phyloP scores from a whole-genome alignment of 176 grass and related monocot species.

The Musa schizocarpa region DNA sequence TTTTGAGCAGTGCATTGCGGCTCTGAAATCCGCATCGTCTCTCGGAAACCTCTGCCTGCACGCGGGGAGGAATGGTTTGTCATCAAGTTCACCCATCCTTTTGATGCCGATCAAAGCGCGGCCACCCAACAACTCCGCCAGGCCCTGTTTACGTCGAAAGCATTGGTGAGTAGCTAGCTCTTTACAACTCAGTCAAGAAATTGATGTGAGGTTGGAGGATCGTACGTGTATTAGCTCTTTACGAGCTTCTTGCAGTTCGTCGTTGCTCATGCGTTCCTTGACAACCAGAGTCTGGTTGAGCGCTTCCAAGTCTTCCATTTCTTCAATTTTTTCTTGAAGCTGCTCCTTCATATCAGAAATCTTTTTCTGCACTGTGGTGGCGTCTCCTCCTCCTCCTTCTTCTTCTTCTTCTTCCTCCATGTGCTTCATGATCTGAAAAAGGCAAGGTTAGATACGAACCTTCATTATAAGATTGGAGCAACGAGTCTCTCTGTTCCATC shows the following conservation, averaged over 20 bases:
- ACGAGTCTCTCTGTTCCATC: constrained; percentile 36
- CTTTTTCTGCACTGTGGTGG: constrained; percentile 21
- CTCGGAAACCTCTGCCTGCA: constrained; percentile 22
- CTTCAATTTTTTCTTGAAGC: constrained; percentile 43
- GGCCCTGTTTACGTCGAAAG: not conserved
- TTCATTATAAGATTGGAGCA: constrained; percentile 39
- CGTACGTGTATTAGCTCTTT: constrained; percentile 45
- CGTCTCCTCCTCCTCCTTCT: too few species aligned
- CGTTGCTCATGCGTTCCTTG: constrained; percentile 50
- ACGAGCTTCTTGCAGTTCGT: constrained; percentile 49
- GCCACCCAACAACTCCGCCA: not conserved
- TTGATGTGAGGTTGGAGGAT: too few species aligned
- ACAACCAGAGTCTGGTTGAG: constrained; percentile 37
- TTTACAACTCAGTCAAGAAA: too few species aligned
- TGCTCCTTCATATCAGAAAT: constrained; percentile 31
- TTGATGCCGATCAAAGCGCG: constrained; percentile 23
- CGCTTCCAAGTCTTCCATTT: constrained; percentile 43
- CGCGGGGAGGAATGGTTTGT: constrained; percentile 19
- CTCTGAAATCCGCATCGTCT: not conserved
- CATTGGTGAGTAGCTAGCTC: not conserved
- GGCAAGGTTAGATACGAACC: constrained; percentile 11
- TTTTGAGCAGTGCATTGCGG: constrained; percentile 11
- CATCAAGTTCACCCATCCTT: constrained; percentile 33
- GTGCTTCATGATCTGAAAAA: constrained; percentile 37
- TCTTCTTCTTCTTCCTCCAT: constrained; percentile 30